phyloP scores from a whole-genome alignment of 2,329 filamentous ascomycete genomes.

The Penicillium hesseltinei region DNA sequence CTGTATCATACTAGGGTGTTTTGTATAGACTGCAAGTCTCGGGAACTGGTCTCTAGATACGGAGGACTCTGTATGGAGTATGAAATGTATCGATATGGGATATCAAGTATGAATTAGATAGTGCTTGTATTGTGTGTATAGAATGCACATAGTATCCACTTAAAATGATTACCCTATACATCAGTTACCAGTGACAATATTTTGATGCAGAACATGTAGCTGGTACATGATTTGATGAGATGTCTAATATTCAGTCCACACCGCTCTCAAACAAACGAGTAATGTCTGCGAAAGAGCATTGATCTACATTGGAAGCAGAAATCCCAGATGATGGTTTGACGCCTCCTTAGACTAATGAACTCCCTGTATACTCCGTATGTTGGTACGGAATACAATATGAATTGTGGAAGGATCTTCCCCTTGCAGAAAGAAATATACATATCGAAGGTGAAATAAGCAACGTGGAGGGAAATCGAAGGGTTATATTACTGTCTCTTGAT shows the following conservation, averaged over 20 bases:
- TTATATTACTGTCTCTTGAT: neutral
- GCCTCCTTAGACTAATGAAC: neutral
- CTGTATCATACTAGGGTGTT: slow-evolving; percentile 3
- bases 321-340: neutral
- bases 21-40: slow-evolving; percentile 13
- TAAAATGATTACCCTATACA: neutral
- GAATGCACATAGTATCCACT: neutral
- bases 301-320: neutral
- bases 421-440: slow-evolving; percentile 9
- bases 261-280: neutral
- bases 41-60: neutral
- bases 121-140: neutral
- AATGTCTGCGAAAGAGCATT: neutral
- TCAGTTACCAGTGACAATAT: neutral
- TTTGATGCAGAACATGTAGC: slow-evolving; percentile 4
- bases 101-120: neutral
- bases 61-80: neutral
- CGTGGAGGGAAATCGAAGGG: slow-evolving; percentile 2
- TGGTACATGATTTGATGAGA: neutral
- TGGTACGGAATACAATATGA: neutral
- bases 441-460: slow-evolving; percentile 5
- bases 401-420: slow-evolving; percentile 5
- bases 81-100: slow-evolving; percentile 2
- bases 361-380: neutral
- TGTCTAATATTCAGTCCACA: neutral